These are phyloP conservation scores for Aspergillus funiculosus DNA, from an alignment of 495 filamentous ascomycete genomes.

Conservation along the genomic window DNA sequence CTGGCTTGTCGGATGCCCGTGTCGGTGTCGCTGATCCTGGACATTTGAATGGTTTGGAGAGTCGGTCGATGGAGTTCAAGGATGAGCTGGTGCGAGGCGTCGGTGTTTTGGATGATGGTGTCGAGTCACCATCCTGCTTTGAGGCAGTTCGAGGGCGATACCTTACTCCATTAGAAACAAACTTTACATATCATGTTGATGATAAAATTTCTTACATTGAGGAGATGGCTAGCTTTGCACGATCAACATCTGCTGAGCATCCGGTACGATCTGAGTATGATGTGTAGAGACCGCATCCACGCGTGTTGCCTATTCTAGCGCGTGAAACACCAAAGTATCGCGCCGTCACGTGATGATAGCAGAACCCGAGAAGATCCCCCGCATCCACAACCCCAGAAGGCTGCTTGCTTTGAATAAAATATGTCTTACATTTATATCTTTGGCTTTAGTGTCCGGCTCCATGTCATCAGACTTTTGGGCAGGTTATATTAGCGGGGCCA, in stretches of 20 bases:
- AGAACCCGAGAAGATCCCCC: neutral
- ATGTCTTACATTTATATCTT: neutral
- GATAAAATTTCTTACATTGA: conserved; percentile 16
- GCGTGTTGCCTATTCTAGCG: conserved; percentile 24
- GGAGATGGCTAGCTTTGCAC: neutral
- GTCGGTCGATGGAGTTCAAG: conserved; percentile 57
- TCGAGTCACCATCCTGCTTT: conserved; percentile 32
- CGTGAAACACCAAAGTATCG: conserved; percentile 35
- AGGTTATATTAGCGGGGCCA: conserved; percentile 77
- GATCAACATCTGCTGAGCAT: neutral
- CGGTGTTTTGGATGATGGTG: conserved; percentile 30
- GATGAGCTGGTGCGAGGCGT: conserved; percentile 27
- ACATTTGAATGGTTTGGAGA: conserved; percentile 88
- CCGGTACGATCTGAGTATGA: neutral
- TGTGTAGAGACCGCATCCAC: too few species aligned
- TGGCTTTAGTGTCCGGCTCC: neutral
- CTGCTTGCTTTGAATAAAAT: neutral
- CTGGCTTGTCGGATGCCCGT: conserved; percentile 71
- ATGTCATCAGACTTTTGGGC: conserved; percentile 87
- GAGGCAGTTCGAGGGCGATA: conserved; percentile 37
- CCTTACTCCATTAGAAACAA: conserved; percentile 24
- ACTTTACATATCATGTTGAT: neutral
- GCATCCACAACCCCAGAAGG: neutral
- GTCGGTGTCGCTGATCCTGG: conserved; percentile 71
- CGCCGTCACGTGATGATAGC: conserved; percentile 30